Conservation (phyloP, 331 rosid genomes). For the Quercus tomentella region DNA sequence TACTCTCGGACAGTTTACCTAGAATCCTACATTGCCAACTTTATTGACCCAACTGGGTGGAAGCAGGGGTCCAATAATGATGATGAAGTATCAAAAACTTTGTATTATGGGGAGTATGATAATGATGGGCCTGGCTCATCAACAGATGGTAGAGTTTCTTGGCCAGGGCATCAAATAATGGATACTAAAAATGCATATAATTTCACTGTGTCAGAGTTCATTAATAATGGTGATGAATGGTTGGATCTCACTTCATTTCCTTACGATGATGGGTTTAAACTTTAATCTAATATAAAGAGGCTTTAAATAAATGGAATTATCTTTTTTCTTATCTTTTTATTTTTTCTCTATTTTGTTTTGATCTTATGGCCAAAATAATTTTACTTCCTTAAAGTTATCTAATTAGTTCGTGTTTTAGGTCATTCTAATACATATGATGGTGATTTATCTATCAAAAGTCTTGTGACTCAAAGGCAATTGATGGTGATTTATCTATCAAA, state of each 20-base stretch:
- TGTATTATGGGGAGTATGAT: constrained; percentile 69
- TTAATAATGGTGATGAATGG: constrained; percentile 59
- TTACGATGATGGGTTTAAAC: constrained; percentile 48
- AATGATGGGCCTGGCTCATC: constrained; percentile 72
- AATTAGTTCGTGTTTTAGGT: too few species aligned
- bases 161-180: constrained; percentile 60
- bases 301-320: too few species aligned
- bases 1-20: constrained; percentile 52
- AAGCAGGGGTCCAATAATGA: constrained; percentile 36
- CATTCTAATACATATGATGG: too few species aligned
- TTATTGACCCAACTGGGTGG: constrained; percentile 65
- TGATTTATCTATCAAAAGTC: too few species aligned
- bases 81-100: constrained; percentile 27
- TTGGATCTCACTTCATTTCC: constrained; percentile 70
- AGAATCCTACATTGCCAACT: constrained; percentile 54
- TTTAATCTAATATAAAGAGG: too few species aligned
- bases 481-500: too few species aligned
- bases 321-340: not conserved
- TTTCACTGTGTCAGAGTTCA: constrained; percentile 55
- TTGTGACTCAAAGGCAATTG: too few species aligned
- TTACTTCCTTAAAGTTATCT: too few species aligned
- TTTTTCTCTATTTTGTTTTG: not conserved
- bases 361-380: too few species aligned
- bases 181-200: constrained; percentile 51
- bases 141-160: constrained; percentile 38